Conservation (phyloP, 2,329 filamentous ascomycete genomes). For the Botrytis deweyae region DNA sequence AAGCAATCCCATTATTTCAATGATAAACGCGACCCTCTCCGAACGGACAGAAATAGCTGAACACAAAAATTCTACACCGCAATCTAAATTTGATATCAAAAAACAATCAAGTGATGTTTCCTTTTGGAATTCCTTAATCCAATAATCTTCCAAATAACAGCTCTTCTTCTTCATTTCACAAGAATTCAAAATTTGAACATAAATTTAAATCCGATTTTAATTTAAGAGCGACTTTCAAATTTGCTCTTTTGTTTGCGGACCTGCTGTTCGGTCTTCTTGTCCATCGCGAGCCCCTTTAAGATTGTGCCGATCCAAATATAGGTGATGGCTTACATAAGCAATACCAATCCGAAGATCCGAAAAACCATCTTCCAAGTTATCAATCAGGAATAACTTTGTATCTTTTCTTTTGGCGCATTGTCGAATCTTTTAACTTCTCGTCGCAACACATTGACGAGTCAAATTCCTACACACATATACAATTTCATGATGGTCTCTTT, state of each 20-base stretch:
- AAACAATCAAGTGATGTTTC: neutral
- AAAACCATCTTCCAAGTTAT: conserved; percentile 17
- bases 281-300: neutral
- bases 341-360: conserved; percentile 10
- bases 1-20: neutral
- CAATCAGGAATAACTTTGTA: conserved; percentile 1
- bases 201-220: neutral
- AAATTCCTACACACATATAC: too few species aligned
- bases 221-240: neutral
- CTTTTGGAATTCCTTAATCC: neutral
- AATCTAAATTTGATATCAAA: neutral
- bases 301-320: conserved; percentile 12
- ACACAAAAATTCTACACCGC: neutral
- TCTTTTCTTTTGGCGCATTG: conserved; percentile 4
- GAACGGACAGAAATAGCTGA: neutral
- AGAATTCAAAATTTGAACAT: neutral
- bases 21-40: neutral
- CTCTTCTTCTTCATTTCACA: neutral
- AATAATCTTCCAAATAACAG: neutral
- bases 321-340: conserved; percentile 7
- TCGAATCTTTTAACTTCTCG: neutral
- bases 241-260: neutral
- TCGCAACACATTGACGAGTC: conserved; percentile 15
- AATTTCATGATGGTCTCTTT: conserved; percentile 32
- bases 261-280: neutral